These are phyloP conservation scores for Casaregolazyma lundiana DNA, from an alignment of 1,139 yeast species.

Conservation along the genomic window DNA sequence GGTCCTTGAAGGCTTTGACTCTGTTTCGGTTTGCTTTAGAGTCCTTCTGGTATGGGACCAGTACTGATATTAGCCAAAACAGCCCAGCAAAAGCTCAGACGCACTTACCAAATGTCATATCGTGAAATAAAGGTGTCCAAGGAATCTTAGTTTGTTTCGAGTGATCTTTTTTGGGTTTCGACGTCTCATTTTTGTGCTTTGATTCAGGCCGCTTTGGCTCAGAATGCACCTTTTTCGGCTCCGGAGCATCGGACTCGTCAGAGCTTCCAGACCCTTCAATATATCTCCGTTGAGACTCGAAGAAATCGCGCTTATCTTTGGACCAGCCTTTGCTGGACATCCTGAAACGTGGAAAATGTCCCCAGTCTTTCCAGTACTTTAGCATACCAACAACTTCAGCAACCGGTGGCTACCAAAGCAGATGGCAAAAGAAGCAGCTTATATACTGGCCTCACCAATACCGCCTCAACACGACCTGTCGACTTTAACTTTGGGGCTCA, in stretches of 20 bases:
- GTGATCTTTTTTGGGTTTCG: background rate
- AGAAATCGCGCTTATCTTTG: conserved; percentile 16
- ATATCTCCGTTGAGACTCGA: conserved; percentile 15
- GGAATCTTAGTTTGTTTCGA: background rate
- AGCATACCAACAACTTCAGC: too few species aligned
- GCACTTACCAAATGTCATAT: conserved; percentile 17
- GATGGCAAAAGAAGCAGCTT: too few species aligned
- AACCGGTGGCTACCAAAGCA: too few species aligned
- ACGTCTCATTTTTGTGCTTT: background rate
- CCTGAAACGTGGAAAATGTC: background rate
- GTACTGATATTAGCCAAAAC: background rate
- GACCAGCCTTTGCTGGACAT: background rate
- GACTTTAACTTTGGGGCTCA: background rate
- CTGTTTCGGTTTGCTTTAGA: conserved; percentile 1
- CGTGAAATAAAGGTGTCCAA: conserved; percentile 12
- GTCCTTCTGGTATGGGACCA: conserved; percentile 4
- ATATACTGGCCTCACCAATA: too few species aligned
- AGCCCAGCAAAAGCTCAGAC: background rate
- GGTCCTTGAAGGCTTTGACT: conserved; percentile 14
- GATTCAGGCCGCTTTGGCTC: conserved; percentile 8
- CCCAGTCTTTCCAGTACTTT: background rate
- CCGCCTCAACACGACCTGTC: too few species aligned
- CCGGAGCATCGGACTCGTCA: conserved; percentile 10
- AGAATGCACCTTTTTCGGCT: conserved; percentile 13
- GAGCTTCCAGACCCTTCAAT: conserved; percentile 6